Base-by-base conservation (phyloP, 2,329 filamentous ascomycete species). In the Xylaria arbuscula region DNA sequence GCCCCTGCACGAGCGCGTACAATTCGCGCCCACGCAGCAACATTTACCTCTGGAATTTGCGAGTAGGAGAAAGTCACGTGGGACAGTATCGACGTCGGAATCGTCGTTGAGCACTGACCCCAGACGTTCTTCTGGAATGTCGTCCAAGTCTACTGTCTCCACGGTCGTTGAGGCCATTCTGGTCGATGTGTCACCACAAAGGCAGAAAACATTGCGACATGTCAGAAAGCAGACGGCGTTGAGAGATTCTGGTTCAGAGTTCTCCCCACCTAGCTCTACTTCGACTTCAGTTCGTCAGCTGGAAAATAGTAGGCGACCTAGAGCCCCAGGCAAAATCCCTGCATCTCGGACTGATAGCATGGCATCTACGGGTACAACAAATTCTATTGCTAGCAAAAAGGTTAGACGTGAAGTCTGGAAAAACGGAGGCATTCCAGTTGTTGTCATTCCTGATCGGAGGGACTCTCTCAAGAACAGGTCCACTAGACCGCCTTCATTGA, bases 391-490 rank as follows among this genome's bases (percentile, higher is more conserved):
- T 0, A 89, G 86, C 70, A 81, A 81, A 8, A 87, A 83, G 72
- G 86, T 87, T 3, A 82, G 89, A n/a, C 84, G 85, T 17, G 87
- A 89, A 38, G 80, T 90, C 2, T 84, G 85, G 81, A 89, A 86
- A 71, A 86, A 79, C 62, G 89, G 88, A 8, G 87, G 82, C 2
- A 88, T 91, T 10, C 89, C 89, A 1, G 88, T 91, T 8, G 83
- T 90, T 7, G 82, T 91, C 22, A 85, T 91, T 59, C 89, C 89
- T 7, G 85, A 87, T 64, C 86, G 89, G 17, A 81, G 78, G 17
- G 86, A 88, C 7, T 89, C 87, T 3, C 78, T 83, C 11, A 85
- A 84, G 67, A 83, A 85, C 8, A 81, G 75, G 61, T 82, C 81
- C 42, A 48, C 56, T 13, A 57, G 65, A 32, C 81, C 87, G 38